A percentile compares a stretch with the other conserved stretches of the same genome.
These are phyloP conservation scores for Cicer cuneatum DNA, from an alignment of 306 rosid species.

Conservation along the genomic window DNA sequence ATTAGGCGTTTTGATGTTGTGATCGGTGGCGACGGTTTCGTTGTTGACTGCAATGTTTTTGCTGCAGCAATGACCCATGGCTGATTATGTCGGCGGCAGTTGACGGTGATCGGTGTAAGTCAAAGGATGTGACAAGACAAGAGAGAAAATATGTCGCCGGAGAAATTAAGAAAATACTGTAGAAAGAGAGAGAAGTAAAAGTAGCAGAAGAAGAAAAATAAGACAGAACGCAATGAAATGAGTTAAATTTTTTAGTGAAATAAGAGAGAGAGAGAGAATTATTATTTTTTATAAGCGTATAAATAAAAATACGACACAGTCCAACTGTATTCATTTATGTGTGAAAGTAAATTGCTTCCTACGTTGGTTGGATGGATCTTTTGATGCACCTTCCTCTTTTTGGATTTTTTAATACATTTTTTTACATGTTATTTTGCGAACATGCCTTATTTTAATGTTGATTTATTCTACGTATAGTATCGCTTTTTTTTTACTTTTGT, in stretches of 20 bases:
- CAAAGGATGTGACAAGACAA: conserved; percentile 50
- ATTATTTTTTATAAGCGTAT: conserved; percentile 41
- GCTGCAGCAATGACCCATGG: conserved; percentile 91
- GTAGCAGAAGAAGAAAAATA: conserved; percentile 3
- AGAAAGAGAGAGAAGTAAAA: conserved; percentile 9
- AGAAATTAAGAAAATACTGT: conserved; percentile 44
- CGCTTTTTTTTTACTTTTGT: neutral
- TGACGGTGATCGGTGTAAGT: conserved; percentile 50
- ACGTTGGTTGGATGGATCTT: conserved; percentile 49
- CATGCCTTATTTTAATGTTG: conserved; percentile 7
- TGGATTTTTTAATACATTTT: neutral
- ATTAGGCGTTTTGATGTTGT: conserved; percentile 31
- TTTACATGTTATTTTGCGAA: neutral
- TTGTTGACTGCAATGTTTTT: conserved; percentile 64
- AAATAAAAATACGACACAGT: conserved; percentile 44
- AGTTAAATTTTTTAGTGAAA: conserved; percentile 47
- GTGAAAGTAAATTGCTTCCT: conserved; percentile 42
- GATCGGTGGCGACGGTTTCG: conserved; percentile 49
- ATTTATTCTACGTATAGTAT: neutral
- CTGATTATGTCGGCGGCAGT: neutral
- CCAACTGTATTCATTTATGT: conserved; percentile 51
- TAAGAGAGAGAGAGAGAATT: conserved; percentile 32
- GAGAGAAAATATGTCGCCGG: conserved; percentile 46
- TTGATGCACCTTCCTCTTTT: conserved; percentile 32
- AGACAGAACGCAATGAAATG: neutral